These are phyloP conservation scores for Malassezia brasiliensis DNA, from an alignment of 1,284 basidiomycete species.

Conservation along the genomic window DNA sequence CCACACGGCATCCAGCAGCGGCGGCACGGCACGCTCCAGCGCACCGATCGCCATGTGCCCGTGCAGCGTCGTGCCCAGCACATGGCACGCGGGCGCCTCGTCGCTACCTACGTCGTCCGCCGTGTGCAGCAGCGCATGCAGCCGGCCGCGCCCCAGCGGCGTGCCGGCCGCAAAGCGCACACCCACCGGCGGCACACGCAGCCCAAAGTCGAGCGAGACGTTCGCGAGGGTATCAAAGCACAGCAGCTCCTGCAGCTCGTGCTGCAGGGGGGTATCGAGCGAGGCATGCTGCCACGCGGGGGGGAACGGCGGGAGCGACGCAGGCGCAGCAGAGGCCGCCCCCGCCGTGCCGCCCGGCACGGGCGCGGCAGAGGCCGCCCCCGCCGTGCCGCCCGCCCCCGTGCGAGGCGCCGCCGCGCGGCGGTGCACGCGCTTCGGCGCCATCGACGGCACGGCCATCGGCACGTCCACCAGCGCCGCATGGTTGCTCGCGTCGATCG, in stretches of 20 bases:
- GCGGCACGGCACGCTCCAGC: background rate
- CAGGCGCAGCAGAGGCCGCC: background rate
- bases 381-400: background rate
- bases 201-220: slow-evolving; percentile 36
- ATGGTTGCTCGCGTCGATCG: background rate
- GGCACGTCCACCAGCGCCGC: background rate
- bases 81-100: background rate
- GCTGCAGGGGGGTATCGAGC: background rate
- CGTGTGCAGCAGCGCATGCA: slow-evolving; percentile 20
- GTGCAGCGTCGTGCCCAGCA: background rate
- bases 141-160: slow-evolving; percentile 19
- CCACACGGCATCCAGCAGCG: background rate
- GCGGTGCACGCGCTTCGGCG: background rate
- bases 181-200: slow-evolving; percentile 21
- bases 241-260: slow-evolving; percentile 4
- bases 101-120: background rate
- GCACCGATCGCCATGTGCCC: background rate
- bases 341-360: too few species aligned
- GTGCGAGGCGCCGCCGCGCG: too few species aligned
- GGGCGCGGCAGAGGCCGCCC: too few species aligned
- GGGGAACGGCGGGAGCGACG: background rate
- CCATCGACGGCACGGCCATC: background rate
- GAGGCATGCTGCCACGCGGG: slow-evolving; percentile 1
- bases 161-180: slow-evolving; percentile 15
- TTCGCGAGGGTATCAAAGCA: slow-evolving; percentile 13